phyloP scores from a whole-genome alignment of 345 rosid species.

The Abelmoschus esculentus region DNA sequence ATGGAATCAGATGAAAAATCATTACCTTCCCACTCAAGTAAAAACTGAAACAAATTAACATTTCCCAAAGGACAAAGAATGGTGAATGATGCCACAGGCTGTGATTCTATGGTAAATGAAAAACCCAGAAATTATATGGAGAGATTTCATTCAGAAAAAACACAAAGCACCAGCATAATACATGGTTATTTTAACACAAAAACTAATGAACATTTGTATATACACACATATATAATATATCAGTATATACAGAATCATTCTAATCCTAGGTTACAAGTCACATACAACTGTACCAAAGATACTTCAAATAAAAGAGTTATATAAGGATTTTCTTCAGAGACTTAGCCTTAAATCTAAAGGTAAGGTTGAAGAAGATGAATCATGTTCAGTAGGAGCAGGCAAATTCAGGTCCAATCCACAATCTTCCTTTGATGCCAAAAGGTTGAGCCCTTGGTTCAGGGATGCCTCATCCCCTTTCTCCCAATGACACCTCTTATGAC shows the following conservation, averaged over 20 bases:
- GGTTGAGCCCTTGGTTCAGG: not conserved
- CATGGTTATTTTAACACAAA: not conserved
- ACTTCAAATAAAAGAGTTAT: not conserved
- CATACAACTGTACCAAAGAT: not conserved
- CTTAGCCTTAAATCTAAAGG: conserved; percentile 71
- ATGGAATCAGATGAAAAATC: not conserved
- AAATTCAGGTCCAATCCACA: conserved; percentile 54
- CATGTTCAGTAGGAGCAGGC: conserved; percentile 47
- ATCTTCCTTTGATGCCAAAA: conserved; percentile 3
- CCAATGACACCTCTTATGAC: conserved; percentile 79
- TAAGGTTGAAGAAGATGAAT: conserved; percentile 16
- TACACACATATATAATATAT: conserved; percentile 8
- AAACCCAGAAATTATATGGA: not conserved
- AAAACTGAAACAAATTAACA: no score
- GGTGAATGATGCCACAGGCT: no score
- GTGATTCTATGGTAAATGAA: not conserved
- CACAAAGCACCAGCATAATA: no score
- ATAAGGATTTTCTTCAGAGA: conserved; percentile 24
- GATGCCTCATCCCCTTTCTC: conserved; percentile 37
- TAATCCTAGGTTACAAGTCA: conserved; percentile 19
- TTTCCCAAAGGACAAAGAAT: no score
- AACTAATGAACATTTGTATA: not conserved
- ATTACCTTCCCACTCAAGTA: no score
- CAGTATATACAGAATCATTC: conserved; percentile 5
- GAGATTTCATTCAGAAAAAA: not conserved